Conservation (phyloP, 495 filamentous ascomycete genomes). For the Trichoderma parareesei region DNA sequence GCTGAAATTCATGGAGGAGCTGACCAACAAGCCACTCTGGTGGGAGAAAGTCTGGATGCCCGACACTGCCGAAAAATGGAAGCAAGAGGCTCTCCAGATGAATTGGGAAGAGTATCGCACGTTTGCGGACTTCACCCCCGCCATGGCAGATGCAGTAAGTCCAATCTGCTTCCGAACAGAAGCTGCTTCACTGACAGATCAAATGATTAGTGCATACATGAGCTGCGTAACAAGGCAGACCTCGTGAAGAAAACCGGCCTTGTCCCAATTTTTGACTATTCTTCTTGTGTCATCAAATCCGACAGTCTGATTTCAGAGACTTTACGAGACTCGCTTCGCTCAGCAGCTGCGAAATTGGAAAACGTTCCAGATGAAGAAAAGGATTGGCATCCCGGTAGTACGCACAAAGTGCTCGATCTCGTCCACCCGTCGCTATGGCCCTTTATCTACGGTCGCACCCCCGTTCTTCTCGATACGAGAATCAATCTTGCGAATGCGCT, state of each 20-base stretch:
- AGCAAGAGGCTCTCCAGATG: constrained; percentile 17
- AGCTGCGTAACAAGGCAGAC: constrained; percentile 40
- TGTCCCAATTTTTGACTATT: constrained; percentile 23
- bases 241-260: constrained; percentile 24
- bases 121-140: constrained; percentile 28
- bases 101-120: constrained; percentile 15
- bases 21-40: constrained; percentile 42
- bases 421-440: constrained; percentile 57
- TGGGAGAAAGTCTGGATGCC: constrained; percentile 48
- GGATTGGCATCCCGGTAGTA: constrained; percentile 52
- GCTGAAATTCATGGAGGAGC: constrained; percentile 25
- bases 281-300: constrained; percentile 23
- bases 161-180: background rate
- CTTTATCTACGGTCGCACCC: constrained; percentile 44
- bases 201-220: constrained; percentile 32
- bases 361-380: constrained; percentile 36
- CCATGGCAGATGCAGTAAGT: constrained; percentile 43
- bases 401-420: constrained; percentile 49
- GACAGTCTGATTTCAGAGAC: constrained; percentile 19
- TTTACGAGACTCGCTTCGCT: constrained; percentile 17
- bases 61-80: constrained; percentile 28
- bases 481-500: constrained; percentile 8
- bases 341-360: constrained; percentile 26
- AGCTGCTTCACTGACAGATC: background rate
- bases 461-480: constrained; percentile 26